A percentile compares a stretch with the other conserved stretches of the same genome.
phyloP scores from a whole-genome alignment of 176 grass and related monocot genomes.

The Ensete glaucum region DNA sequence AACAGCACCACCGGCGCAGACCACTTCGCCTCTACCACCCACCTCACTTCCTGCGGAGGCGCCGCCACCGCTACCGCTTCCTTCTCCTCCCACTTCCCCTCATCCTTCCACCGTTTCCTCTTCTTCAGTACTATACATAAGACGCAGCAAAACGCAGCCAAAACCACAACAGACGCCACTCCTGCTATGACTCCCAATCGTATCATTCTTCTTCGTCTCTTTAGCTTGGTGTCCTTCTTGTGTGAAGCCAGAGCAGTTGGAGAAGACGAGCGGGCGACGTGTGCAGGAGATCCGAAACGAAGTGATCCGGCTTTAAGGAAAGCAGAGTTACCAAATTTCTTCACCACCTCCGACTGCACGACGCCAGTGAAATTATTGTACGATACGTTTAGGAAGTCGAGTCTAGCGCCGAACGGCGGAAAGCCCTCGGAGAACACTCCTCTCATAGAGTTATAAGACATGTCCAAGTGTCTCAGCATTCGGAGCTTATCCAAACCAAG shows the following conservation, averaged over 20 bases:
- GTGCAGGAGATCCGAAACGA: conserved; percentile 7
- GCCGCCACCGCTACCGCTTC: conserved; percentile 5
- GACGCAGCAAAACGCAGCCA: conserved; percentile 12
- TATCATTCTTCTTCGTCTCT: conserved; percentile 6
- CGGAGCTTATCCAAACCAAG: conserved; percentile 24
- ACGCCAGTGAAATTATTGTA: conserved; percentile 64
- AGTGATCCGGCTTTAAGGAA: conserved; percentile 44
- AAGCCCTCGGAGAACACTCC: conserved; percentile 46
- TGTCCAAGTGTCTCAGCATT: conserved; percentile 26
- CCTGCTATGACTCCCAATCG: conserved; percentile 7
- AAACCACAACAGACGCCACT: conserved; percentile 2
- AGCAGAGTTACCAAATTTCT: conserved; percentile 44
- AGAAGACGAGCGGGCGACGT: conserved; percentile 7
- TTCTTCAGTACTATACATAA: conserved; percentile 6
- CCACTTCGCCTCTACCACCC: conserved; percentile 34
- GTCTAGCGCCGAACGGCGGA: conserved; percentile 25
- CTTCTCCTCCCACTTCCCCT: conserved; percentile 23
- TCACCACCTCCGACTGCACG: conserved; percentile 14
- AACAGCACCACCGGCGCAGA: conserved; percentile 60
- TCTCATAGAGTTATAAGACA: conserved; percentile 45
- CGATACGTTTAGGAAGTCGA: conserved; percentile 52
- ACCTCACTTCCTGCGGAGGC: conserved; percentile 40
- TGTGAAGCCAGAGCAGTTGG: neutral
- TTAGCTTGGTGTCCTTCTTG: neutral
- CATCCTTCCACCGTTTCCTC: neutral